Evolutionary conservation across 2,329 filamentous ascomycete genomes (phyloP).

Genomic region (Hysterium pulicare): DNA sequence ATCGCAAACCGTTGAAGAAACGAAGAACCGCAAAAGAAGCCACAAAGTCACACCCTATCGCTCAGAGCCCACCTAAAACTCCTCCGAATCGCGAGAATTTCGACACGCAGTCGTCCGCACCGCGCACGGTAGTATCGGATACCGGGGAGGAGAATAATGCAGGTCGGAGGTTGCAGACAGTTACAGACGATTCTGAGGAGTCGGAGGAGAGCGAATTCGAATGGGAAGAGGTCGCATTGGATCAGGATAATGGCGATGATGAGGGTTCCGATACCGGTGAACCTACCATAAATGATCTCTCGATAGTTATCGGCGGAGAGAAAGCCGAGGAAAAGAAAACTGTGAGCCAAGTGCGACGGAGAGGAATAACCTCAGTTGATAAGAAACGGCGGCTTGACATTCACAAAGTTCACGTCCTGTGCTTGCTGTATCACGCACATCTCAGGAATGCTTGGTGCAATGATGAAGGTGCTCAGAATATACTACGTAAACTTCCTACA

Average conservation of each 20-base stretch:
- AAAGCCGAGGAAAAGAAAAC: constrained; percentile 29
- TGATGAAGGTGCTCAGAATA: constrained; percentile 63
- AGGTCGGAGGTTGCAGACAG: constrained; percentile 38
- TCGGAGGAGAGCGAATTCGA: constrained; percentile 56
- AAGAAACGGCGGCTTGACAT: constrained; percentile 64
- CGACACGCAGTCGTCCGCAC: neutral
- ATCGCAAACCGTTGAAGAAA: constrained; percentile 37
- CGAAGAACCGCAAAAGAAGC: constrained; percentile 18
- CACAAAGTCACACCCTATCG: constrained; percentile 4
- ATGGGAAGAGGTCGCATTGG: constrained; percentile 57
- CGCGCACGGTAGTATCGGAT: neutral
- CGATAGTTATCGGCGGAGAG: constrained; percentile 38
- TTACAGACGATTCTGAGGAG: constrained; percentile 50
- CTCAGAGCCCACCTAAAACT: neutral
- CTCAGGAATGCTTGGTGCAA: constrained; percentile 89
- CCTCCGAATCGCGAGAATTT: neutral
- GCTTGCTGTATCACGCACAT: constrained; percentile 73
- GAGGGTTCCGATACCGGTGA: constrained; percentile 24
- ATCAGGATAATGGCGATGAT: constrained; percentile 15
- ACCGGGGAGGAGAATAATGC: constrained; percentile 12
- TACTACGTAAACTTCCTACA: constrained; percentile 53
- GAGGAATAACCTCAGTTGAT: constrained; percentile 55
- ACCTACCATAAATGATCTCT: constrained; percentile 38
- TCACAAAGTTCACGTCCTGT: constrained; percentile 85
- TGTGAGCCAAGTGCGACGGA: constrained; percentile 41